Conservation (phyloP, 257 asterid species). For the Linaria vulgaris region DNA sequence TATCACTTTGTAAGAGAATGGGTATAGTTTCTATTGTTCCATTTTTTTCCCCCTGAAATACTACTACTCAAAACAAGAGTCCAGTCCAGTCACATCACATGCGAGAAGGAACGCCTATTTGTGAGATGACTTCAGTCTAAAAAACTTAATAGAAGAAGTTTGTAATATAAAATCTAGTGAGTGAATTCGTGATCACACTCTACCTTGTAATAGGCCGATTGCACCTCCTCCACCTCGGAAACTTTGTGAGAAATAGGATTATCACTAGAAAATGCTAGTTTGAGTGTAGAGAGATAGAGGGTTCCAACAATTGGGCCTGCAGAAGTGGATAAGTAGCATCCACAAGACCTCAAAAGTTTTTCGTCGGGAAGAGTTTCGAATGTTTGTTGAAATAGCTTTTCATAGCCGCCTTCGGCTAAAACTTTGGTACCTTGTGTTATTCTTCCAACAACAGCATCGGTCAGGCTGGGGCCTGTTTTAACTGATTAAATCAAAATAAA, state of each 20-base stretch:
- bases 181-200: no score
- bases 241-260: conserved; percentile 78
- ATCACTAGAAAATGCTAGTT: conserved; percentile 90
- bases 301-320: conserved; percentile 92
- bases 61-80: no score
- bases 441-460: conserved; percentile 93
- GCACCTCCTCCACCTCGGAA: conserved; percentile 58
- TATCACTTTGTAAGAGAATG: no score
- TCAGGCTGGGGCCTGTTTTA: conserved; percentile 83
- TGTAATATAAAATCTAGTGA: no score
- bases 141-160: no score
- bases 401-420: conserved; percentile 95
- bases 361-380: conserved; percentile 78
- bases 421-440: conserved; percentile 85
- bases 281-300: conserved; percentile 71
- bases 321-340: conserved; percentile 91
- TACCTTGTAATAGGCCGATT: conserved; percentile 93
- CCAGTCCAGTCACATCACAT: no score
- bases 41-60: no score
- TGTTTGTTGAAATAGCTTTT: conserved; percentile 75
- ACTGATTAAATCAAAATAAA: conserved; percentile 41
- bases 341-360: conserved; percentile 67
- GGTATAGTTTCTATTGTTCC: no score
- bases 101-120: no score
- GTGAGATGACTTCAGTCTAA: no score